Conservation (phyloP, 768 basidiomycete species). For the Amanita inopinata region DNA sequence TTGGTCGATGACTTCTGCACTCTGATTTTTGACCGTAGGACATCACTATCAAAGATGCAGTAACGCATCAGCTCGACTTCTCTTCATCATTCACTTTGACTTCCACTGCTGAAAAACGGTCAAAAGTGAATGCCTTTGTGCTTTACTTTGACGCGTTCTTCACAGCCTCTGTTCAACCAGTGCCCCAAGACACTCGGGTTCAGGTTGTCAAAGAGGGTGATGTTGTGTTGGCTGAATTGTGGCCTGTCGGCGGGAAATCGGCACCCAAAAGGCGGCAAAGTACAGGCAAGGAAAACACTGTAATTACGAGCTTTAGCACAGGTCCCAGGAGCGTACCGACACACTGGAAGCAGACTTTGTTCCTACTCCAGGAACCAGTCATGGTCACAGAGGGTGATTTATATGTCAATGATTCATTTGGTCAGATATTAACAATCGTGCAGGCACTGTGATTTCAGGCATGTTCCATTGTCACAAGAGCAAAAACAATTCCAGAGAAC, state of each 20-base stretch:
- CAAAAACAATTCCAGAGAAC: constrained; percentile 69
- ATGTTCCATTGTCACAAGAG: constrained; percentile 82
- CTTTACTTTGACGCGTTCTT: constrained; percentile 97
- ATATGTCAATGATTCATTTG: neutral
- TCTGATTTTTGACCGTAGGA: constrained; percentile 40
- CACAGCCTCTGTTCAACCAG: constrained; percentile 42
- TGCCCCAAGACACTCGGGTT: constrained; percentile 42
- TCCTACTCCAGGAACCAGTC: constrained; percentile 76
- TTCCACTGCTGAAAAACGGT: constrained; percentile 49
- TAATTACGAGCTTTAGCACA: constrained; percentile 76
- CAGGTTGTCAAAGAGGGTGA: constrained; percentile 49
- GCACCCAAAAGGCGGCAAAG: constrained; percentile 53
- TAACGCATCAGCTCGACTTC: constrained; percentile 71
- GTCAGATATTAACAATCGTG: constrained; percentile 4
- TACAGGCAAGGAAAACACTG: constrained; percentile 34
- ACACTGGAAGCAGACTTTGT: constrained; percentile 95
- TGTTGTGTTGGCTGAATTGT: constrained; percentile 64
- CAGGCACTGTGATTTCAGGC: constrained; percentile 70
- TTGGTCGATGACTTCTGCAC: neutral
- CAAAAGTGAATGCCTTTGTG: constrained; percentile 69
- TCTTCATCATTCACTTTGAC: constrained; percentile 64
- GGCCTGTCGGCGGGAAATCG: constrained; percentile 65
- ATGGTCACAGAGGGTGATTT: constrained; percentile 60
- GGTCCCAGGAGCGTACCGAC: constrained; percentile 82
- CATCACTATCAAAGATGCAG: constrained; percentile 56